Conservation (phyloP, 441 rosid genomes). For the Pelargonium australe region DNA sequence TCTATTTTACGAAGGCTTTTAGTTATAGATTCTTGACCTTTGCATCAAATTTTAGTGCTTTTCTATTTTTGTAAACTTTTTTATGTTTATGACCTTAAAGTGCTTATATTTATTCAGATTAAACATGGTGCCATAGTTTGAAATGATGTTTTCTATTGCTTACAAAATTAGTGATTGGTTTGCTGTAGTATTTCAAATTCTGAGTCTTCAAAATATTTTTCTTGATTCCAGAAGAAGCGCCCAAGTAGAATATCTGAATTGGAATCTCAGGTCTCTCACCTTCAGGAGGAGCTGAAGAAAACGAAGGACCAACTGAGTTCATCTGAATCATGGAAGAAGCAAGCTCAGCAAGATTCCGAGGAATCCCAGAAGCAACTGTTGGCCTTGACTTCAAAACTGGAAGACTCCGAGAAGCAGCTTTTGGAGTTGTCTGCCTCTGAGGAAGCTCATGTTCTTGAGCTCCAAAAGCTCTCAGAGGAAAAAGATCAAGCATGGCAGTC, state of each 20-base stretch:
- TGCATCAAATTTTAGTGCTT: background rate
- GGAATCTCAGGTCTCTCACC: slow-evolving; percentile 67
- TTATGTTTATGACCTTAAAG: background rate
- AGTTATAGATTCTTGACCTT: background rate
- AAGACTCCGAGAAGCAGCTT: slow-evolving; percentile 62
- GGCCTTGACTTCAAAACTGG: slow-evolving; percentile 42
- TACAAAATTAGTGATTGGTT: background rate
- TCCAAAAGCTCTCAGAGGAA: slow-evolving; percentile 74
- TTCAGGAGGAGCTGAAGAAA: slow-evolving; percentile 80
- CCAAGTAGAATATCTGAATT: slow-evolving; percentile 53
- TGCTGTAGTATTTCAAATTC: background rate
- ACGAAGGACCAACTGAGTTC: slow-evolving; percentile 63
- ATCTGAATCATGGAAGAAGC: slow-evolving; percentile 63
- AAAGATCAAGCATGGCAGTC: slow-evolving; percentile 91
- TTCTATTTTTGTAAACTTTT: background rate
- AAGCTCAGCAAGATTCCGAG: slow-evolving; percentile 73
- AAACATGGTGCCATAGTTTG: background rate
- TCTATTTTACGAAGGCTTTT: background rate
- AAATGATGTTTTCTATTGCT: background rate
- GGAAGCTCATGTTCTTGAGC: slow-evolving; percentile 72
- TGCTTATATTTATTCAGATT: background rate
- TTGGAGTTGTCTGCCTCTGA: slow-evolving; percentile 71
- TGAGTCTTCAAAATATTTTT: background rate
- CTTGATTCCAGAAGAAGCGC: slow-evolving; percentile 54
- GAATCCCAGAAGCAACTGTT: slow-evolving; percentile 57